Evolutionary conservation across 2,329 filamentous ascomycete genomes (phyloP).

Genomic region (Waltergamsia citrina): DNA sequence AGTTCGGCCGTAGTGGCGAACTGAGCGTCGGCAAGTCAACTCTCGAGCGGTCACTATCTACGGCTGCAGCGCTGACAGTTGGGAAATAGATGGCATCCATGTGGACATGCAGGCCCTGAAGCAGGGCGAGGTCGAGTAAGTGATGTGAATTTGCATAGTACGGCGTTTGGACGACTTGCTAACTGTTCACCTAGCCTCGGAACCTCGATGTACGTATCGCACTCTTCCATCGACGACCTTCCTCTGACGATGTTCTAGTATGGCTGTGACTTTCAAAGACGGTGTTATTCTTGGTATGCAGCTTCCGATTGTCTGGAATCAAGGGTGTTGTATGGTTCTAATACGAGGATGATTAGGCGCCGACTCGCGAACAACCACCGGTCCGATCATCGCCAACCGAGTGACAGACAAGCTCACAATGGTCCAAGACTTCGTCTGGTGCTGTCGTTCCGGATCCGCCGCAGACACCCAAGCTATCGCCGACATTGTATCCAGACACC

Average conservation of each 20-base stretch:
- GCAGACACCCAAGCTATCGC: conserved; percentile 97
- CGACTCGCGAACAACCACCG: conserved; percentile 94
- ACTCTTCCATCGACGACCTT: conserved; percentile 9
- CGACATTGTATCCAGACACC: conserved; percentile 94
- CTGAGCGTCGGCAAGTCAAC: conserved; percentile 50
- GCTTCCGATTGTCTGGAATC: not conserved
- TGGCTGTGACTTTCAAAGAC: conserved; percentile 98
- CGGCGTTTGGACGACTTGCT: conserved; percentile 6
- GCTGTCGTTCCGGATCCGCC: conserved; percentile 93
- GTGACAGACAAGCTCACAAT: conserved; percentile 98
- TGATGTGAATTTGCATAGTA: conserved; percentile 7
- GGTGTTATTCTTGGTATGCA: conserved; percentile 78
- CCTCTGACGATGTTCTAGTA: conserved; percentile 42
- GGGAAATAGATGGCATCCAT: conserved; percentile 81
- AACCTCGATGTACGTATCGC: conserved; percentile 76
- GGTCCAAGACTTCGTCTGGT: conserved; percentile 99
- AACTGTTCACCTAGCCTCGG: conserved; percentile 58
- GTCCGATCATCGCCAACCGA: conserved; percentile 96
- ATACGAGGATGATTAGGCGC: conserved; percentile 51
- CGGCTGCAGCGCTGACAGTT: conserved; percentile 5
- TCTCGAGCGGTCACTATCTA: not conserved
- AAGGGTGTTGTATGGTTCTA: not conserved
- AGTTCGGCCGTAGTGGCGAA: conserved; percentile 52
- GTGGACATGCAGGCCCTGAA: conserved; percentile 98
- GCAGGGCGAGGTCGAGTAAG: conserved; percentile 98